Evolutionary conservation across 805 yeast species (phyloP).

Genomic region (Priceomyces castillae): DNA sequence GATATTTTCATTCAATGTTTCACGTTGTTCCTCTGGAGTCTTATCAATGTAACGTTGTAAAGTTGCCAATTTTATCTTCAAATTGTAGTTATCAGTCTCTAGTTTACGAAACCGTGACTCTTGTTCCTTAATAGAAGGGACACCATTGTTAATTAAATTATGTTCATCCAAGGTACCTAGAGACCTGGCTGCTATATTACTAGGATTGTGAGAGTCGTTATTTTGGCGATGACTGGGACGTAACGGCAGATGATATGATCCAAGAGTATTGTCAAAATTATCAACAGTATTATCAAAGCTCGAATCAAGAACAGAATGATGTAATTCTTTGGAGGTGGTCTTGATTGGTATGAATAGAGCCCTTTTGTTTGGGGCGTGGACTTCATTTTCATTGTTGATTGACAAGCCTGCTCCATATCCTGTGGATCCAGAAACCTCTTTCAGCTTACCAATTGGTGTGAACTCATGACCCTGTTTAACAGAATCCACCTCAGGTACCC

Average conservation of each 20-base stretch:
- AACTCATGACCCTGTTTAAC: conserved; percentile 11
- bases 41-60: conserved; percentile 37
- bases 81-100: conserved; percentile 42
- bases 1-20: conserved; percentile 37
- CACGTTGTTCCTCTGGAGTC: conserved; percentile 42
- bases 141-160: conserved; percentile 10
- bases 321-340: conserved; percentile 1
- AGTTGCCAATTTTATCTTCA: conserved; percentile 43
- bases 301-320: conserved; percentile 10
- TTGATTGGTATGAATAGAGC: conserved; percentile 8
- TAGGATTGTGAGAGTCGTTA: neutral
- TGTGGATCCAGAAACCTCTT: conserved; percentile 2
- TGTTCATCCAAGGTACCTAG: neutral
- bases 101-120: conserved; percentile 23
- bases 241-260: conserved; percentile 6
- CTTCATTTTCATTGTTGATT: neutral
- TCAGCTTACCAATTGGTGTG: conserved; percentile 15
- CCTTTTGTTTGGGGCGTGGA: neutral
- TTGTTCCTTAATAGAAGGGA: conserved; percentile 21
- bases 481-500: neutral
- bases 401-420: neutral
- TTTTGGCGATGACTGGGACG: neutral
- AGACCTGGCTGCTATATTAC: neutral
- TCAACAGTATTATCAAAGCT: conserved; percentile 16
- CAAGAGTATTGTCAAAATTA: conserved; percentile 15